Percentiles rank a stretch among this genome's conserved stretches.
Evolutionary conservation across 139 green algal species (phyloP).

Genomic region (Picochlorum sp.): DNA sequence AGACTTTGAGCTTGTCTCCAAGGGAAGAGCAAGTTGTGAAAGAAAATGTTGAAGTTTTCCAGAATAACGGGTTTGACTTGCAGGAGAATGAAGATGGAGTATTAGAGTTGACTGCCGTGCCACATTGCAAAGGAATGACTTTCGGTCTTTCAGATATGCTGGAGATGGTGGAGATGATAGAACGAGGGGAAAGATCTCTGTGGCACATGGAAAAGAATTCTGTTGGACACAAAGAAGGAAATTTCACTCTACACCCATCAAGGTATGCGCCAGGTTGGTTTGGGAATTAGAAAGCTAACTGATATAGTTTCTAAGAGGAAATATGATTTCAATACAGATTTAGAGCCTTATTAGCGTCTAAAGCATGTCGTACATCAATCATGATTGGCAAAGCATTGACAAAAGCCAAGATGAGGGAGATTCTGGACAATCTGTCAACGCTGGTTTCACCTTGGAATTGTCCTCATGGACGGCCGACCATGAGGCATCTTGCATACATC

Average conservation of each 20-base stretch:
- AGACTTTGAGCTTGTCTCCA: slow-evolving; percentile 37
- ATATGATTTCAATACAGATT: slow-evolving; percentile 47
- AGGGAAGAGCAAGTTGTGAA: slow-evolving; percentile 38
- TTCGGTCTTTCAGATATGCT: slow-evolving; percentile 54
- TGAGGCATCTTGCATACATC: slow-evolving; percentile 67
- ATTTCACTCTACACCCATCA: no score
- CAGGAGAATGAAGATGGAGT: slow-evolving; percentile 35
- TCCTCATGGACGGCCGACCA: slow-evolving; percentile 93
- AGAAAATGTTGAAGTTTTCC: slow-evolving; percentile 62
- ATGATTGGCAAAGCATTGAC: slow-evolving; percentile 88
- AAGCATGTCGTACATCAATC: slow-evolving; percentile 83
- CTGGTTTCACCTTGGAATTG: slow-evolving; percentile 93
- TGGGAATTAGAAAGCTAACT: neutral
- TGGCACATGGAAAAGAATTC: neutral
- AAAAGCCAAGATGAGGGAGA: slow-evolving; percentile 41
- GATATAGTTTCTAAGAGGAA: neutral
- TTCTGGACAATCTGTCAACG: slow-evolving; percentile 56
- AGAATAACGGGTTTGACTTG: slow-evolving; percentile 87
- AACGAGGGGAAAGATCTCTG: neutral
- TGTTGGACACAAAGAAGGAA: no score
- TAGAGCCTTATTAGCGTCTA: slow-evolving; percentile 79
- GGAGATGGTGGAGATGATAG: slow-evolving; percentile 43
- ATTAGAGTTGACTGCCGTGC: slow-evolving; percentile 41
- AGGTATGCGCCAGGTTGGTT: no score
- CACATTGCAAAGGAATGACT: slow-evolving; percentile 47